Base-by-base conservation (phyloP, 345 rosid genomes). In the Camelina sativa region DNA sequence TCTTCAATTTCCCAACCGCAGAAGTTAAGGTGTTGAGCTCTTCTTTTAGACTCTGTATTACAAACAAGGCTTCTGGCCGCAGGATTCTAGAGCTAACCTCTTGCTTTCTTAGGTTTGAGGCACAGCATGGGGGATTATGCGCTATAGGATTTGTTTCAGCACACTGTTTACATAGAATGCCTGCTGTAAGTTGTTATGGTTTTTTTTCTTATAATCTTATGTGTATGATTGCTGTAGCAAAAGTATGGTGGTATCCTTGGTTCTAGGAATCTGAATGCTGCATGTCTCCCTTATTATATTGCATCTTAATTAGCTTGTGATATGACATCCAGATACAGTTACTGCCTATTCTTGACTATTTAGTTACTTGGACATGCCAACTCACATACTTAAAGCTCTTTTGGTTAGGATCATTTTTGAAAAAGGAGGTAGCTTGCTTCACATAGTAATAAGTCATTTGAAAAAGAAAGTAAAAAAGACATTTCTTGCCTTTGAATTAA, bases 121-220 rank as follows among this genome's bases (percentile, higher is more conserved):
- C 67, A 56, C 84, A 81, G 9, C 87, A 94, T 80, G 98, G 98
- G 73, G 84, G 85, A 19, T 65, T 94, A 76, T 91, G 87, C 71
- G 91, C 95, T 37, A 61, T 85, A 62, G 98, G 98, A 85, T 91
- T 85, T 80, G 83, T 87, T 55, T 77, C 88, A 62, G 96, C 98
- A 16, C 93, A 90, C 78, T 84, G 84, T 68, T 66, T 87, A 43
- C 78, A 84, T 28, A 85, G 83, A 74, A 74, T 63, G 2, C 84
- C 87, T 52, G 52, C 87, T 65, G 98, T 94, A 85, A 84, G 89
- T 87, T 72, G 61, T 71, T 57, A 15, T 40, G 47, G 15, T 43
- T 53, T 17, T 50, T 43, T 53, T 17, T 50, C 7, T 40, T 52
- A 5, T 70, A 22, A 9, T 55, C 37, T 52, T 23, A 25, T 22